These are phyloP conservation scores for Dalbergia oliveri DNA, from an alignment of 306 rosid species.

Conservation along the genomic window DNA sequence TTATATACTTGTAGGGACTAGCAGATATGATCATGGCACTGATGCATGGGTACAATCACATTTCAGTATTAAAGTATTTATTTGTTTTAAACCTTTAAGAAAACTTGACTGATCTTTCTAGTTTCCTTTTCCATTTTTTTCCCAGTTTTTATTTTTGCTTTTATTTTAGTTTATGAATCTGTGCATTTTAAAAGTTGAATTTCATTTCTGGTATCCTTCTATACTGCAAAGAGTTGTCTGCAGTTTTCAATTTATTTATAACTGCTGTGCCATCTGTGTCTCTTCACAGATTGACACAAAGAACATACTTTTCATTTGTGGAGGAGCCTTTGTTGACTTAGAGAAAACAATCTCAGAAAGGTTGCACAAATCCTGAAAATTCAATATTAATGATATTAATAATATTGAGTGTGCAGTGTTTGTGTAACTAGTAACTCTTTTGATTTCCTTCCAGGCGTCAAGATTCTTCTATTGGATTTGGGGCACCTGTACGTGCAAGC, in stretches of 20 bases:
- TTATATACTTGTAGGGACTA: conserved; percentile 30
- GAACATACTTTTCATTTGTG: conserved; percentile 96
- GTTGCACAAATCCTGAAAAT: conserved; percentile 56
- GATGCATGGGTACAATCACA: conserved; percentile 20
- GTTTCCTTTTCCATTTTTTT: conserved; percentile 16
- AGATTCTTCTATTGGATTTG: conserved; percentile 97
- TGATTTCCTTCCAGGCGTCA: conserved; percentile 69
- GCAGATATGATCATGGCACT: conserved; percentile 28
- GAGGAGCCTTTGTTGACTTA: conserved; percentile 94
- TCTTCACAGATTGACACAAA: conserved; percentile 91
- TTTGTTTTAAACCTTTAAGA: conserved; percentile 16
- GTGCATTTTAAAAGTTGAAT: conserved; percentile 13
- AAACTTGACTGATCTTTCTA: background rate
- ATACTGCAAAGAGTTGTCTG: conserved; percentile 23
- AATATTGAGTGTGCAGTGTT: conserved; percentile 17
- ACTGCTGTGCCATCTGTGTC: conserved; percentile 35
- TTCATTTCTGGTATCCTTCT: conserved; percentile 33
- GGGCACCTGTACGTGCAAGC: conserved; percentile 94
- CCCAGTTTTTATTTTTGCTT: background rate
- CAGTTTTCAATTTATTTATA: conserved; percentile 16
- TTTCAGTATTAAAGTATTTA: conserved; percentile 17
- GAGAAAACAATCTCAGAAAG: conserved; percentile 99
- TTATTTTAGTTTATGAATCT: background rate
- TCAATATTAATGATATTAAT: background rate
- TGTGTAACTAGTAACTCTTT: conserved; percentile 28